Evolutionary conservation across 257 asterid species (phyloP).

Genomic region (Gynochthodes officinalis): DNA sequence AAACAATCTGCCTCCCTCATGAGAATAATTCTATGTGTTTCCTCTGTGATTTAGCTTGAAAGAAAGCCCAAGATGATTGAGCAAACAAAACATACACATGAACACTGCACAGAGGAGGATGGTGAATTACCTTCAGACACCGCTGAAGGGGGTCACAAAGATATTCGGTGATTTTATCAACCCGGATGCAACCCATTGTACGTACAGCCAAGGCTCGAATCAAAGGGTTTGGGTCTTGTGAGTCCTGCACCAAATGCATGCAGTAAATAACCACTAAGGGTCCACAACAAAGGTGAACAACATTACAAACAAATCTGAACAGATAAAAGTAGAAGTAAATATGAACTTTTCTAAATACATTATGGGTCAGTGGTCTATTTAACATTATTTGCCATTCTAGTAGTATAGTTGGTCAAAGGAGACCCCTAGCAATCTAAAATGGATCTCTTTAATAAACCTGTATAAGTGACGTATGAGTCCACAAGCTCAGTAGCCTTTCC

Average conservation of each 20-base stretch:
- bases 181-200: conserved; percentile 99
- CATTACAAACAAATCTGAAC: neutral
- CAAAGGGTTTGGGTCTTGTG: conserved; percentile 98
- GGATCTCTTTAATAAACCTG: too few species aligned
- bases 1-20: conserved; percentile 7
- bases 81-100: conserved; percentile 5
- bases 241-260: conserved; percentile 51
- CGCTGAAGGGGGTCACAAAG: conserved; percentile 97
- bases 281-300: neutral
- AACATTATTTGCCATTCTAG: neutral
- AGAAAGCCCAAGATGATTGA: conserved; percentile 16
- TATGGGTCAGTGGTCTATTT: neutral
- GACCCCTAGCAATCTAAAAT: neutral
- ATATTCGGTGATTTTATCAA: conserved; percentile 96
- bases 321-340: neutral
- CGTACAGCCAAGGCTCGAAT: conserved; percentile 99
- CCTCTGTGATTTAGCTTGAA: conserved; percentile 10
- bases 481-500: neutral
- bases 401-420: neutral
- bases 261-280: neutral
- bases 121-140: conserved; percentile 76
- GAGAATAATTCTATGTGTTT: conserved; percentile 7
- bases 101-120: conserved; percentile 12
- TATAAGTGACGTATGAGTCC: too few species aligned
- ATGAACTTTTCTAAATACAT: neutral